Evolutionary conservation across 192 early-diverging fungal species (phyloP).

Genomic region (Haplosporangium gracile): DNA sequence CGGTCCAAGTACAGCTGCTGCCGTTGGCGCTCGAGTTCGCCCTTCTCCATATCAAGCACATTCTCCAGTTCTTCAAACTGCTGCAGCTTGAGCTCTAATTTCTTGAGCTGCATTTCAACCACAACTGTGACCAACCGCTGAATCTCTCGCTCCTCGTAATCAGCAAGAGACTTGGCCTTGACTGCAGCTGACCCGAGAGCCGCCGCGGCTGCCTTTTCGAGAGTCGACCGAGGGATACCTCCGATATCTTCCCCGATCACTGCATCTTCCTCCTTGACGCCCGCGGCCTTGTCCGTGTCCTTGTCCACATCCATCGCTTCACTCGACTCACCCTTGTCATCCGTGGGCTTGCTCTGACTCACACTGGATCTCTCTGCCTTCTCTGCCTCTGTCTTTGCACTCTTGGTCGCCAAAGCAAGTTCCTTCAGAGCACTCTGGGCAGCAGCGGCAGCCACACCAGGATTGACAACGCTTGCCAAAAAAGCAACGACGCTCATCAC

Average conservation of each 20-base stretch:
- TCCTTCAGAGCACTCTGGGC: slow-evolving; percentile 88
- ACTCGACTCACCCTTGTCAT: neutral
- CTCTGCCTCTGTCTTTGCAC: slow-evolving; percentile 33
- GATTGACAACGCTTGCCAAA: slow-evolving; percentile 87
- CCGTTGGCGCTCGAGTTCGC: slow-evolving; percentile 80
- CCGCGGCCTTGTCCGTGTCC: slow-evolving; percentile 1
- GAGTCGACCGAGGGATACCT: slow-evolving; percentile 58
- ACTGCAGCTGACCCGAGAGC: slow-evolving; percentile 95
- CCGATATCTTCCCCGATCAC: slow-evolving; percentile 14
- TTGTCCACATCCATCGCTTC: slow-evolving; percentile 56
- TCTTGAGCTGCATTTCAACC: slow-evolving; percentile 89
- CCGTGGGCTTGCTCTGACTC: neutral
- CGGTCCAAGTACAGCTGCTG: slow-evolving; percentile 72
- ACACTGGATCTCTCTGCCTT: neutral
- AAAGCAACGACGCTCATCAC: slow-evolving; percentile 93
- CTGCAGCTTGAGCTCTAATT: slow-evolving; percentile 92
- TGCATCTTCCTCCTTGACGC: slow-evolving; percentile 7
- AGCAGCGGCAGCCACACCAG: slow-evolving; percentile 87
- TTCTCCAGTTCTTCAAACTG: slow-evolving; percentile 95
- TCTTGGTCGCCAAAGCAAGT: slow-evolving; percentile 59
- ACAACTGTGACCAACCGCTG: slow-evolving; percentile 84
- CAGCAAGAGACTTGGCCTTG: slow-evolving; percentile 86
- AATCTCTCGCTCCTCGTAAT: slow-evolving; percentile 90
- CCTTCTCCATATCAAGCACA: slow-evolving; percentile 89
- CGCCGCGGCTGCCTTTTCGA: slow-evolving; percentile 86